phyloP scores from a whole-genome alignment of 31 red algal species.

The Porphyra umbilicalis region DNA sequence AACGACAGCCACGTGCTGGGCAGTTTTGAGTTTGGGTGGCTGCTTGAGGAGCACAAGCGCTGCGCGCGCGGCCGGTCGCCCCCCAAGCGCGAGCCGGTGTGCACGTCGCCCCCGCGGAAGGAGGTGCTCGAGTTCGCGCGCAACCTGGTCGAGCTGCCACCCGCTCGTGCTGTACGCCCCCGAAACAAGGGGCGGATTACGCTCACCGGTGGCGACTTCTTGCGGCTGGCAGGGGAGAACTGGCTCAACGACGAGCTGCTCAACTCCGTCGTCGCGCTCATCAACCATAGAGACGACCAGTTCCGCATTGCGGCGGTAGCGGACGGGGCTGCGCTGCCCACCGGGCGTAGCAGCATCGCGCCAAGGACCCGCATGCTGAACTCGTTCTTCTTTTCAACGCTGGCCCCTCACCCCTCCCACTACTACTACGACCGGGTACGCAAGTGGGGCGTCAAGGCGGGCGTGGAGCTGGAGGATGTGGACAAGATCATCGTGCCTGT shows the following conservation, averaged over 20 bases:
- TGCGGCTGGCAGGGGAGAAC: conserved; percentile 11
- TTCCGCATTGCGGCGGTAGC: no score
- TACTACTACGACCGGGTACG: conserved; percentile 46
- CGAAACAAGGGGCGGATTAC: background rate
- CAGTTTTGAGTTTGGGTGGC: no score
- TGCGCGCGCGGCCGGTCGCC: no score
- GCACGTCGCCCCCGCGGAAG: no score
- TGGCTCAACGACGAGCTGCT: conserved; percentile 76
- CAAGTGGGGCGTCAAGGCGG: conserved; percentile 32
- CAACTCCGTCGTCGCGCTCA: conserved; percentile 41
- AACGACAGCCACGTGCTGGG: no score
- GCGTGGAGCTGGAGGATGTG: conserved; percentile 1
- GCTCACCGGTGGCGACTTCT: conserved; percentile 37
- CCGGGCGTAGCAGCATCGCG: no score
- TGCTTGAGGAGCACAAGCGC: no score
- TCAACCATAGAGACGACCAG: conserved; percentile 18
- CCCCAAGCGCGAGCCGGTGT: no score
- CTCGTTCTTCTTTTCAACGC: conserved; percentile 40
- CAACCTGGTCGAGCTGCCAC: no score
- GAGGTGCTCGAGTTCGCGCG: no score
- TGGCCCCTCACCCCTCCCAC: background rate
- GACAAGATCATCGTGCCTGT: conserved; percentile 53
- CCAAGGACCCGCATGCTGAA: conserved; percentile 30
- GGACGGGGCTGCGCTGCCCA: no score
- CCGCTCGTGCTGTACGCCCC: no score